These are phyloP conservation scores for Cucurbita maxima DNA, from an alignment of 306 rosid species.

Conservation along the genomic window DNA sequence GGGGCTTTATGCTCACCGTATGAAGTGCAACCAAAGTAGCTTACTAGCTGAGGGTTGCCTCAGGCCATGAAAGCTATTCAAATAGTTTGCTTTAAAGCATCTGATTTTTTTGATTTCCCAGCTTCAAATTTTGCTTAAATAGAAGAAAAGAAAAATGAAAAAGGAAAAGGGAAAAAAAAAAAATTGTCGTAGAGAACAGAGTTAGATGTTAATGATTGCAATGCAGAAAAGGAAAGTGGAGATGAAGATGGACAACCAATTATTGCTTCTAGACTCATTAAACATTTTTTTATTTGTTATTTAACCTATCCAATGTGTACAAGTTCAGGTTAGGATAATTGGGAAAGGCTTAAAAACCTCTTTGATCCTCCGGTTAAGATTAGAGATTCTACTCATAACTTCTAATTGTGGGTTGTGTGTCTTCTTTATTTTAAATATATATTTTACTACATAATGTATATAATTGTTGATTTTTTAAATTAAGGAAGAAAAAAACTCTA, in stretches of 20 bases:
- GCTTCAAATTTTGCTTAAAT: too few species aligned
- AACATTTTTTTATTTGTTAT: too few species aligned
- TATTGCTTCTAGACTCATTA: neutral
- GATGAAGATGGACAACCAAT: neutral
- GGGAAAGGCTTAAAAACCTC: too few species aligned
- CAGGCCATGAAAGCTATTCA: neutral
- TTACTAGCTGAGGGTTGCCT: neutral
- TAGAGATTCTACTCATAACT: neutral
- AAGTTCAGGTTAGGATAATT: too few species aligned
- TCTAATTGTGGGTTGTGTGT: neutral
- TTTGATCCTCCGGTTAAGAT: too few species aligned
- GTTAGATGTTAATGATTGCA: neutral
- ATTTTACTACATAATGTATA: neutral
- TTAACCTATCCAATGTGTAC: too few species aligned
- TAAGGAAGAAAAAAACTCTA: neutral
- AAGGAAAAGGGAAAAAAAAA: neutral
- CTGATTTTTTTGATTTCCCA: neutral
- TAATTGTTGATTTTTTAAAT: neutral
- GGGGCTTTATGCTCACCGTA: neutral
- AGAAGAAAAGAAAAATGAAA: too few species aligned
- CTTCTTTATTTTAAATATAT: neutral
- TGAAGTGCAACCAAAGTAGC: neutral
- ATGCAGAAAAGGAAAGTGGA: neutral
- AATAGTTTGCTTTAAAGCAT: neutral
- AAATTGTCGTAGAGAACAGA: neutral